Evolutionary conservation across 2,329 filamentous ascomycete species (phyloP).

Genomic region (Stagonosporopsis vannaccii): DNA sequence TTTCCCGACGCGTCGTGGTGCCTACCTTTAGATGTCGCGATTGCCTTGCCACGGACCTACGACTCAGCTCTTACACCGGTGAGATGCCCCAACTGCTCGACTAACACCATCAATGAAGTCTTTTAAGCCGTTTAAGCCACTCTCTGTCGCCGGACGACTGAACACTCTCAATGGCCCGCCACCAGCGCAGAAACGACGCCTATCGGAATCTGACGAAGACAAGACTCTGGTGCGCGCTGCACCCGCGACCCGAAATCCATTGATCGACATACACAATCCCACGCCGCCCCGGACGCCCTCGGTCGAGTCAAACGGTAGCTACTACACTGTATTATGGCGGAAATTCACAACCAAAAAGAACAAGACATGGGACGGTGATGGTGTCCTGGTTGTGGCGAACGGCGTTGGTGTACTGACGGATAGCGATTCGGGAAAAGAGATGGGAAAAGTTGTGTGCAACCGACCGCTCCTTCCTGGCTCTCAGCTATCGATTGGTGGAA

Average conservation of each 20-base stretch:
- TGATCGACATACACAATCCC: slow-evolving; percentile 34
- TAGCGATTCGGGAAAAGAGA: slow-evolving; percentile 64
- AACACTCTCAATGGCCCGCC: slow-evolving; percentile 35
- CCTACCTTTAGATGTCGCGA: background rate
- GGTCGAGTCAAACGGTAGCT: slow-evolving; percentile 43
- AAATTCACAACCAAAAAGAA: slow-evolving; percentile 76
- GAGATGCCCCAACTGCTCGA: slow-evolving; percentile 2
- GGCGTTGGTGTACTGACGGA: slow-evolving; percentile 69
- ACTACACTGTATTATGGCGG: slow-evolving; percentile 62
- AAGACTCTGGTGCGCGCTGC: slow-evolving; percentile 23
- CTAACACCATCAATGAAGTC: slow-evolving; percentile 3
- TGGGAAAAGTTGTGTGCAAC: slow-evolving; percentile 65
- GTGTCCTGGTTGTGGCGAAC: slow-evolving; percentile 64
- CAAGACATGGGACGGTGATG: slow-evolving; percentile 80
- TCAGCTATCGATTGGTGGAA: slow-evolving; percentile 68
- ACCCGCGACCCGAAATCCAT: slow-evolving; percentile 40
- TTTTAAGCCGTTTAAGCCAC: slow-evolving; percentile 46
- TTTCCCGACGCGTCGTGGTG: background rate
- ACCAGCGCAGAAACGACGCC: slow-evolving; percentile 53
- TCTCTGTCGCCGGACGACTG: slow-evolving; percentile 41
- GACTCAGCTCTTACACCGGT: background rate
- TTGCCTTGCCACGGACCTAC: background rate
- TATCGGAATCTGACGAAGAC: slow-evolving; percentile 42
- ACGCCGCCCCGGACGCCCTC: slow-evolving; percentile 25
- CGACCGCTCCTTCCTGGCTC: slow-evolving; percentile 67